Conservation (phyloP, 352 stramenopile species). For the Pythium angustatum region DNA sequence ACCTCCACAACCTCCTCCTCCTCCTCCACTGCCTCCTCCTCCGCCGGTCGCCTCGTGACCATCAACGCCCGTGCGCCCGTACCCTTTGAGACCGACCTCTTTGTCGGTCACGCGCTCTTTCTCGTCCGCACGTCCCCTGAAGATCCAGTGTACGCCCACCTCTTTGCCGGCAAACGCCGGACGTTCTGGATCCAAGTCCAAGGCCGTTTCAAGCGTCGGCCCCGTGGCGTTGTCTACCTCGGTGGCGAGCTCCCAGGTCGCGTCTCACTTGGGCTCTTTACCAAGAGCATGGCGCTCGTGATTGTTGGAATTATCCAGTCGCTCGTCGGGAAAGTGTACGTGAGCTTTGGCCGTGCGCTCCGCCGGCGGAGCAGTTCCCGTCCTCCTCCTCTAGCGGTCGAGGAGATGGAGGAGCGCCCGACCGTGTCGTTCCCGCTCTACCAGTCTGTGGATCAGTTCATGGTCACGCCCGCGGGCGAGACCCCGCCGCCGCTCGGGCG, state of each 20-base stretch:
- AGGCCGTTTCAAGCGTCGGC: slow-evolving; percentile 71
- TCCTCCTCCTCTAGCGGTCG: no score
- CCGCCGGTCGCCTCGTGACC: slow-evolving; percentile 26
- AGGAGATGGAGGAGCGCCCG: slow-evolving; percentile 37
- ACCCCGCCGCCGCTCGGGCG: slow-evolving; percentile 53
- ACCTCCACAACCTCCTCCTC: slow-evolving; percentile 1
- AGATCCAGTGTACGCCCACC: slow-evolving; percentile 45
- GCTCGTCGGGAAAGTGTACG: slow-evolving; percentile 62
- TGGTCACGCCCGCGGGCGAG: slow-evolving; percentile 57
- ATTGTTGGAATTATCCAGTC: slow-evolving; percentile 79
- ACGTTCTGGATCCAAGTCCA: slow-evolving; percentile 91
- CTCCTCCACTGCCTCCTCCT: neutral
- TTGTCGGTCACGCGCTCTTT: slow-evolving; percentile 76
- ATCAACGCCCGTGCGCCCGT: slow-evolving; percentile 68
- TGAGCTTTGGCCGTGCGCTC: slow-evolving; percentile 80
- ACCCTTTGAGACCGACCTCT: slow-evolving; percentile 88
- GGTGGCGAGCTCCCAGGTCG: slow-evolving; percentile 67
- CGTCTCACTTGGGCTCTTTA: slow-evolving; percentile 75
- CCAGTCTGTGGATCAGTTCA: slow-evolving; percentile 82
- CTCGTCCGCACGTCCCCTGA: slow-evolving; percentile 73
- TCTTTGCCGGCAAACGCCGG: slow-evolving; percentile 67
- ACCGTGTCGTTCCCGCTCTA: slow-evolving; percentile 75
- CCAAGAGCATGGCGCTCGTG: slow-evolving; percentile 69
- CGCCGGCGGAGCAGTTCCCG: no score
- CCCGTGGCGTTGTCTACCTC: slow-evolving; percentile 60